These are phyloP conservation scores for Marasmius tenuissimus DNA, from an alignment of 1,284 basidiomycete species.

Conservation along the genomic window DNA sequence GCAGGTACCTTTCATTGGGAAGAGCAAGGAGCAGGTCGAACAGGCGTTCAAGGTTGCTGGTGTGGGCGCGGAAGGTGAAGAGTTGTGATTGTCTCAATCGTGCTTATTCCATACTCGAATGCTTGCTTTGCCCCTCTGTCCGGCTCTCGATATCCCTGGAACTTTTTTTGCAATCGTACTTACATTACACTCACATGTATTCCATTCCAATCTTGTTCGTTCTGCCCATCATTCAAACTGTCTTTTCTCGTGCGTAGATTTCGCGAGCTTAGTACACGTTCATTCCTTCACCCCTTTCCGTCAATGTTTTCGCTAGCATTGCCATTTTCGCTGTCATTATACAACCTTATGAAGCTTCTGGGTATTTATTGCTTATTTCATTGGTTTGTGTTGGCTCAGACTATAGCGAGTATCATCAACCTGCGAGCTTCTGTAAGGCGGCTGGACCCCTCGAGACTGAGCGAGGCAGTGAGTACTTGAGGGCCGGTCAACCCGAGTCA, in stretches of 20 bases:
- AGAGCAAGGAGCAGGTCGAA: conserved; percentile 46
- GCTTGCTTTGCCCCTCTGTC: not conserved
- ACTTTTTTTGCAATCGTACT: too few relatives aligned
- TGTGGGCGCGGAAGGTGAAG: conserved; percentile 14
- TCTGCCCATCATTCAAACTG: too few relatives aligned
- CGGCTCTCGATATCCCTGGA: not conserved
- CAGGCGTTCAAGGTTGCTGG: conserved; percentile 41
- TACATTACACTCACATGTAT: too few relatives aligned
- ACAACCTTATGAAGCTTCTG: conserved; percentile 6
- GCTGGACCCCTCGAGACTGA: too few relatives aligned
- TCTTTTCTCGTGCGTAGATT: not conserved
- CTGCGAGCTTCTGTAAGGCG: too few relatives aligned
- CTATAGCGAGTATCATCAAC: not conserved
- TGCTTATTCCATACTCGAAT: not conserved
- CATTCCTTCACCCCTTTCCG: not conserved
- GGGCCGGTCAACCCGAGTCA: conserved; percentile 3
- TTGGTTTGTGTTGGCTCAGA: not conserved
- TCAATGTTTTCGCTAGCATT: too few relatives aligned
- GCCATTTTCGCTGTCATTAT: too few relatives aligned
- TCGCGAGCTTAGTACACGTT: not conserved
- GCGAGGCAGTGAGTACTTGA: not conserved
- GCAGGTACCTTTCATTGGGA: conserved; percentile 47
- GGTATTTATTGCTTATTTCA: conserved; percentile 13
- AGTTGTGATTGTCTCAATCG: conserved; percentile 10
- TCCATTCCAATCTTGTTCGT: too few relatives aligned